phyloP scores from a whole-genome alignment of 306 rosid species.

The Bauhinia variegata region DNA sequence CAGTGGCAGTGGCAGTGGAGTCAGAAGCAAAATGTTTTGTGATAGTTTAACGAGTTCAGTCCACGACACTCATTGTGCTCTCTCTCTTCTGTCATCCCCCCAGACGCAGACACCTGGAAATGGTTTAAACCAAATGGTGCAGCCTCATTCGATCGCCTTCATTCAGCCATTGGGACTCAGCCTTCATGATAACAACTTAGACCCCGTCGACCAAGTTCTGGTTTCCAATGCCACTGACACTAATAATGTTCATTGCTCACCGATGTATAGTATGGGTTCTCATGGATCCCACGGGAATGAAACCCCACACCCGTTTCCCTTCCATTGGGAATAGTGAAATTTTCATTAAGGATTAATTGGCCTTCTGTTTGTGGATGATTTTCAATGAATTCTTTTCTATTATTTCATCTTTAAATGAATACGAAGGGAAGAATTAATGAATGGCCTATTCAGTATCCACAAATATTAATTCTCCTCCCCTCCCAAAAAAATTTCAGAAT shows the following conservation, averaged over 20 bases:
- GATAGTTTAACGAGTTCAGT: conserved; percentile 51
- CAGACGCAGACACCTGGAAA: conserved; percentile 61
- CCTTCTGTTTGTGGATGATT: conserved; percentile 27
- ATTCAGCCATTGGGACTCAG: conserved; percentile 58
- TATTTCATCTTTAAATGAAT: too few relatives aligned
- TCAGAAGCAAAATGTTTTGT: conserved; percentile 48
- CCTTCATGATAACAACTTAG: conserved; percentile 52
- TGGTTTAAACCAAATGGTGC: conserved; percentile 59
- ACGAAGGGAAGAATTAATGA: too few relatives aligned
- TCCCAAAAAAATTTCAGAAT: too few relatives aligned
- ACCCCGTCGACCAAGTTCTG: conserved; percentile 61
- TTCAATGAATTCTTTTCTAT: background rate
- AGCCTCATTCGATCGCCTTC: too few relatives aligned
- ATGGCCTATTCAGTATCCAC: too few relatives aligned
- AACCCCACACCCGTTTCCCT: conserved; percentile 67
- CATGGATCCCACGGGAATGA: conserved; percentile 60
- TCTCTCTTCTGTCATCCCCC: conserved; percentile 99
- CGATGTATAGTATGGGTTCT: conserved; percentile 61
- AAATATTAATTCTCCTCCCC: too few relatives aligned
- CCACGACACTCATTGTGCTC: conserved; percentile 83
- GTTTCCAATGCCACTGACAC: conserved; percentile 47
- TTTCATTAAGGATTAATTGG: too few relatives aligned
- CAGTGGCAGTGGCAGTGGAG: conserved; percentile 35
- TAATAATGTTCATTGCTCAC: conserved; percentile 48
- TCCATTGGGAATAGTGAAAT: conserved; percentile 66